These are phyloP conservation scores for Colletotrichum tamarilloi DNA, from an alignment of 2,329 filamentous ascomycete genomes.

Conservation along the genomic window DNA sequence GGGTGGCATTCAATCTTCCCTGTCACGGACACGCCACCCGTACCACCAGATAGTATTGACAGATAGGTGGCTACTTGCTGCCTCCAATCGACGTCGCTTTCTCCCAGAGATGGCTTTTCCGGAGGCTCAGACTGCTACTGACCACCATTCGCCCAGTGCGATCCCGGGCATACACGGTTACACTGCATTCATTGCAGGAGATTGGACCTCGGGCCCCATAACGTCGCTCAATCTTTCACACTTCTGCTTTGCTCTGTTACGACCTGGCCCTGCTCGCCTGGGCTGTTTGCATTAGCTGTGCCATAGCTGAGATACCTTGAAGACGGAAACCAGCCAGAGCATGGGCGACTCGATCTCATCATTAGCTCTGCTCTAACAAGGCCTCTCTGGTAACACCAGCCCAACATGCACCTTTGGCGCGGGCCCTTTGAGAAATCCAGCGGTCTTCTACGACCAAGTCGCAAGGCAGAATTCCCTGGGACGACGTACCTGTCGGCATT, in stretches of 20 bases:
- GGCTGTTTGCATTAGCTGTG: background rate
- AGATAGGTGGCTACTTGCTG: background rate
- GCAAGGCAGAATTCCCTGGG: background rate
- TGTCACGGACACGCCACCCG: background rate
- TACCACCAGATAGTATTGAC: background rate
- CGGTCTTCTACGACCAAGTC: background rate
- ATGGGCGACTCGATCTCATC: background rate
- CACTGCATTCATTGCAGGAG: background rate
- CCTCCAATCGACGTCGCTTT: background rate
- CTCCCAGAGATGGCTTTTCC: background rate
- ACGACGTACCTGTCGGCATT: background rate
- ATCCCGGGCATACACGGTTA: background rate
- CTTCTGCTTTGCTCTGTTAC: background rate
- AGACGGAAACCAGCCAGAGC: background rate
- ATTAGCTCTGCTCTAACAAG: background rate
- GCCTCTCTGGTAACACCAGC: background rate
- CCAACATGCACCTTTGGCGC: background rate
- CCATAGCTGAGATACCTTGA: background rate
- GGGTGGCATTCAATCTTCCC: background rate
- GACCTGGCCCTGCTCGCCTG: background rate
- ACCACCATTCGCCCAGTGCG: slow-evolving; percentile 1
- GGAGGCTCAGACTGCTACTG: slow-evolving; percentile 3
- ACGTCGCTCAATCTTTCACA: background rate
- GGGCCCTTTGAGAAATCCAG: background rate
- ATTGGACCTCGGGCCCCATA: background rate